phyloP scores from a whole-genome alignment of 2,329 filamentous ascomycete species.

The Aspergillus neoniger region DNA sequence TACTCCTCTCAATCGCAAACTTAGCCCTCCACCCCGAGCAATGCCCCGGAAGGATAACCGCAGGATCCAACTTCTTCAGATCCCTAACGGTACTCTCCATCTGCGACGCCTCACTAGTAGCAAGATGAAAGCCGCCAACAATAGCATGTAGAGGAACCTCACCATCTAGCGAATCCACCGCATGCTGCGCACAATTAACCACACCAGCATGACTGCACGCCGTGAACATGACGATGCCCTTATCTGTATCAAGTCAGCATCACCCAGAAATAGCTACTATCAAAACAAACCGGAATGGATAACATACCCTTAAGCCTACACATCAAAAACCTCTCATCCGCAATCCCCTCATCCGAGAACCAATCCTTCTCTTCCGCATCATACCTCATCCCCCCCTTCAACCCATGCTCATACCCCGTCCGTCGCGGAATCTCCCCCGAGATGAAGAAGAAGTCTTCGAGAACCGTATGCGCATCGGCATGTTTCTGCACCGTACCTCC shows the following conservation, averaged over 20 bases:
- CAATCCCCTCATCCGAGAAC: constrained; percentile 53
- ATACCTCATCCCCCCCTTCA: constrained; percentile 50
- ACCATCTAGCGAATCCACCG: constrained; percentile 41
- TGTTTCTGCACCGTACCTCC: constrained; percentile 46
- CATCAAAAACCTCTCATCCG: constrained; percentile 57
- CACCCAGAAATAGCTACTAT: no score
- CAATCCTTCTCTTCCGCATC: constrained; percentile 44
- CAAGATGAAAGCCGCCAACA: constrained; percentile 58
- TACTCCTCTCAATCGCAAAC: constrained; percentile 53
- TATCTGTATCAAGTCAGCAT: no score
- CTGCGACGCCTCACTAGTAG: constrained; percentile 48
- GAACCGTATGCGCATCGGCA: constrained; percentile 46
- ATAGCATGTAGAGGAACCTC: constrained; percentile 51
- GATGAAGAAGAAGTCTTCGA: constrained; percentile 56
- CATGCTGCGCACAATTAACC: constrained; percentile 54
- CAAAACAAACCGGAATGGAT: no score
- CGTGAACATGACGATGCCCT: constrained; percentile 58
- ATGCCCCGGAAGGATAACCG: constrained; percentile 56
- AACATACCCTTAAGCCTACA: constrained; percentile 54
- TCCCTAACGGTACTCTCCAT: constrained; percentile 52
- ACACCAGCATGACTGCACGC: constrained; percentile 60
- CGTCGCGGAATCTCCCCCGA: constrained; percentile 56
- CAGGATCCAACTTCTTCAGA: constrained; percentile 50
- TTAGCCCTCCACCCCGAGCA: constrained; percentile 60
- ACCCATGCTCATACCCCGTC: constrained; percentile 53